phyloP scores from a whole-genome alignment of 1,284 basidiomycete genomes.

The Ceratobasidium sp. region DNA sequence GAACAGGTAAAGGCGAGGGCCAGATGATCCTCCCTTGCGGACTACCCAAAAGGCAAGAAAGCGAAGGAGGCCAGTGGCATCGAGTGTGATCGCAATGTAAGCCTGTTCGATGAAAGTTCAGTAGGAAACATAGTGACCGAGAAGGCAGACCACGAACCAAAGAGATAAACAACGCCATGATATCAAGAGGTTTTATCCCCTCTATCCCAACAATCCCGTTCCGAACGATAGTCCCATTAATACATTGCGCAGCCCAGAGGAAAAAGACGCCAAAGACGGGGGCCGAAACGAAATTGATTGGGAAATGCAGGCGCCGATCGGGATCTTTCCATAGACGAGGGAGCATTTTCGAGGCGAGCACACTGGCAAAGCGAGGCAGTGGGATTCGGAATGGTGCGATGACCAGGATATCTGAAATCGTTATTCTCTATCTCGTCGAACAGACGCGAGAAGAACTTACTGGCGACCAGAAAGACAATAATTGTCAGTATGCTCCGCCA shows the following conservation, averaged over 20 bases:
- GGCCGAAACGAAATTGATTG: constrained; percentile 77
- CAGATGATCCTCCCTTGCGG: constrained; percentile 78
- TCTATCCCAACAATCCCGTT: constrained; percentile 80
- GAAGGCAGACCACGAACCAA: constrained; percentile 63
- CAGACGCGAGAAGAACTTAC: constrained; percentile 58
- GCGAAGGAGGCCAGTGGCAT: constrained; percentile 88
- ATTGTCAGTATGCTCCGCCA: constrained; percentile 71
- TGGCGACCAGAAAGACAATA: constrained; percentile 80
- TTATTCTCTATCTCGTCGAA: background rate
- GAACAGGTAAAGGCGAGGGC: constrained; percentile 78
- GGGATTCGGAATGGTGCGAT: constrained; percentile 75
- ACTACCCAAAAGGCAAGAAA: constrained; percentile 91
- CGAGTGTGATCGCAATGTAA: constrained; percentile 94
- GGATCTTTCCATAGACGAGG: background rate
- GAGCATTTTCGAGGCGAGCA: too few relatives aligned
- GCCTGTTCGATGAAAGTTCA: constrained; percentile 62
- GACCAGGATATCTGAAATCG: constrained; percentile 68
- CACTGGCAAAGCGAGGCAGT: constrained; percentile 50
- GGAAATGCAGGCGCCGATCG: constrained; percentile 21
- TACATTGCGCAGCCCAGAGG: constrained; percentile 80
- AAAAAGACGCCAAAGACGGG: constrained; percentile 85
- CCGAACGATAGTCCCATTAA: constrained; percentile 74
- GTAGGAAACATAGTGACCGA: background rate
- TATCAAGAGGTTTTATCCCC: constrained; percentile 91
- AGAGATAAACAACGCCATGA: constrained; percentile 92